Evolutionary conservation across 805 yeast species (phyloP), one percentile per base, ranked within the genome.

Genomic region (Wickerhamomyces alni): DNA sequence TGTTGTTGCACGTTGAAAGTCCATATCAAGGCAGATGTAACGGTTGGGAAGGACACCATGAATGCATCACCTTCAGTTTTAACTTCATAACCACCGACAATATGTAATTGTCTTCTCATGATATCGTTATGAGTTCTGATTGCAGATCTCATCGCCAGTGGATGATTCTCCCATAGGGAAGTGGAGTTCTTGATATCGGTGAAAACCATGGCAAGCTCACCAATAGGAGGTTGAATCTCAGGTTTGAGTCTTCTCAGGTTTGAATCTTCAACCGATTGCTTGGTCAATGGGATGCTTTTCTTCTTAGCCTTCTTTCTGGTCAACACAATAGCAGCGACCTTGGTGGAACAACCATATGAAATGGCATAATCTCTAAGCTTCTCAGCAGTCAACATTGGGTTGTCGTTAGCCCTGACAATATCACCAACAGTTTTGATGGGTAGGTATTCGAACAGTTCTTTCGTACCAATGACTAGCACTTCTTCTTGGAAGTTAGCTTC

Each of bases 41-140:
- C 91, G 0, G 95, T 82, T 0, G 96, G 95, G 61, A 93, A 93
- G 11, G 97, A 87, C 12, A 93, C 97, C 87, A 93, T 89, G 52
- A 93, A 93, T 0, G 99, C 96, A 70, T 93, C 99, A 57, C 99
- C 99, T 77, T 93, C 99, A 2, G 97, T 93, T 59, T 93, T 93
- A 21, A 93, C 99, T 60, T 93, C 99, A 58, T 93, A 93, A 2
- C 99, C 99, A 27, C 98, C 97, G 56, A 86, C 87, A 35, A 89
- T 81, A 50, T 96, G 75, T 46, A 93, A 65, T 50, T 87, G 94
- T 36, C 98, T 75, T 55, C 99, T 78, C 99, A 93, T 93, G 24
- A 93, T 76, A 17, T 86, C 76, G 57, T 93, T 93, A 62, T 93
- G 99, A 4, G 87, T 83, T 62, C 88, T 87, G 55, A 93, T 93